Conservation (phyloP, 2,329 filamentous ascomycete species). For the Aspergillus neotritici region DNA sequence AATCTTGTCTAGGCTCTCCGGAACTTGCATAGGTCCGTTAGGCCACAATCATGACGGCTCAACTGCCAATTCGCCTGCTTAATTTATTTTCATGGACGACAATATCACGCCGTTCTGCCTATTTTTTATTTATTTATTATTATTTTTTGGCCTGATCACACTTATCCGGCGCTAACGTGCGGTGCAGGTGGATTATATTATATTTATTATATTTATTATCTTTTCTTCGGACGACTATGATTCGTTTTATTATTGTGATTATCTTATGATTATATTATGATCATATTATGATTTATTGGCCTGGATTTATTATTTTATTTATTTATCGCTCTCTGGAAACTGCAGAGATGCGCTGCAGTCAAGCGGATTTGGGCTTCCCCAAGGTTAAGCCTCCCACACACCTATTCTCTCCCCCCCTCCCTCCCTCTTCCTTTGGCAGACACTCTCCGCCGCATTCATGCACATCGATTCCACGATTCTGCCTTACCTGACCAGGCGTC, state of each 20-base stretch:
- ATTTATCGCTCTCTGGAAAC: constrained; percentile 19
- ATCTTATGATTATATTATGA: too few relatives aligned
- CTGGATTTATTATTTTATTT: background rate
- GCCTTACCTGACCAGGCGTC: constrained; percentile 32
- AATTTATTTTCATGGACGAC: background rate
- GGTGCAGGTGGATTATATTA: constrained; percentile 12
- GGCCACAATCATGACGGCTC: constrained; percentile 10
- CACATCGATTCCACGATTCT: constrained; percentile 25
- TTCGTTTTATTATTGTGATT: too few relatives aligned
- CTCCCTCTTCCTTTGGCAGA: constrained; percentile 7
- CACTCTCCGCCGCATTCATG: constrained; percentile 23
- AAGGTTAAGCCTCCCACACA: constrained; percentile 12
- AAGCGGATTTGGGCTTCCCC: constrained; percentile 20
- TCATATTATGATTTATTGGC: too few relatives aligned
- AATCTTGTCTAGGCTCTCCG: background rate
- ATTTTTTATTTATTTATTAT: too few relatives aligned
- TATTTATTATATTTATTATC: too few relatives aligned
- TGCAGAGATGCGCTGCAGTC: constrained; percentile 27
- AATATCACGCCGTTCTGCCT: constrained; percentile 5
- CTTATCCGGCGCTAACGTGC: constrained; percentile 27
- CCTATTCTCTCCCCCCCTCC: constrained; percentile 17
- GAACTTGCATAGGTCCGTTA: constrained; percentile 6
- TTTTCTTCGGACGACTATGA: too few relatives aligned
- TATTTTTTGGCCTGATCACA: constrained; percentile 21
- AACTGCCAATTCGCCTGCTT: constrained; percentile 8